phyloP scores from a whole-genome alignment of 768 basidiomycete species.

The Clitopilus passeckerianus region DNA sequence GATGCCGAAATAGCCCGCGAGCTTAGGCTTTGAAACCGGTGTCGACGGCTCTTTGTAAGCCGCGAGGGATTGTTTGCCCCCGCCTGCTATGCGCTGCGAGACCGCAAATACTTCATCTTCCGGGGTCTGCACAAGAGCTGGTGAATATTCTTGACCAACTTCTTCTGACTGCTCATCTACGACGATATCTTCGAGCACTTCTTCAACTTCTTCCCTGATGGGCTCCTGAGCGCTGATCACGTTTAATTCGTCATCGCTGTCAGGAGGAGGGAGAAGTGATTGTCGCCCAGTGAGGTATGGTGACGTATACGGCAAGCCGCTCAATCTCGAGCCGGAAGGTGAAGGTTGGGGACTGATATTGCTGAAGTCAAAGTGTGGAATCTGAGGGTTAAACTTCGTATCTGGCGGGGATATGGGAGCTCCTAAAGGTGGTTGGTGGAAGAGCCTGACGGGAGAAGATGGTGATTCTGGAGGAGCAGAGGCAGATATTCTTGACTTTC shows the following conservation, averaged over 20 bases:
- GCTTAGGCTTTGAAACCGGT: conserved; percentile 16
- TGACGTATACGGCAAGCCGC: not conserved
- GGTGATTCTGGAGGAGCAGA: conserved; percentile 63
- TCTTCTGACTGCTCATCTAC: conserved; percentile 8
- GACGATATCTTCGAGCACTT: not conserved
- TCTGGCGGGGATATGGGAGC: conserved; percentile 42
- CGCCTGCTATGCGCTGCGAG: conserved; percentile 33
- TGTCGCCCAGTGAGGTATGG: not conserved
- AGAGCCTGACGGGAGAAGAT: conserved; percentile 27
- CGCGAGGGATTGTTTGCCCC: conserved; percentile 13
- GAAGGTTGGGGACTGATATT: conserved; percentile 8
- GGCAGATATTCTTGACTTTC: conserved; percentile 62
- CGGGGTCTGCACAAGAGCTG: conserved; percentile 3
- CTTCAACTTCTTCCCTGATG: conserved; percentile 5
- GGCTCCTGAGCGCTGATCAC: conserved; percentile 4
- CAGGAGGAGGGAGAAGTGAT: conserved; percentile 6
- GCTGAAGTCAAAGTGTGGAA: conserved; percentile 26
- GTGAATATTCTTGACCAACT: conserved; percentile 9
- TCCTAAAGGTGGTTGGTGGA: conserved; percentile 16
- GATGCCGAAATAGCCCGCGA: conserved; percentile 39
- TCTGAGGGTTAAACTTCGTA: conserved; percentile 49
- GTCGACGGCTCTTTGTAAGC: conserved; percentile 5
- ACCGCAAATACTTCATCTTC: conserved; percentile 17
- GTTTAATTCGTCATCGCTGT: conserved; percentile 21
- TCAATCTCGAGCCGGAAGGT: not conserved